Base-by-base conservation (phyloP, 2,329 filamentous ascomycete species). In the Xylariaceae sp. region DNA sequence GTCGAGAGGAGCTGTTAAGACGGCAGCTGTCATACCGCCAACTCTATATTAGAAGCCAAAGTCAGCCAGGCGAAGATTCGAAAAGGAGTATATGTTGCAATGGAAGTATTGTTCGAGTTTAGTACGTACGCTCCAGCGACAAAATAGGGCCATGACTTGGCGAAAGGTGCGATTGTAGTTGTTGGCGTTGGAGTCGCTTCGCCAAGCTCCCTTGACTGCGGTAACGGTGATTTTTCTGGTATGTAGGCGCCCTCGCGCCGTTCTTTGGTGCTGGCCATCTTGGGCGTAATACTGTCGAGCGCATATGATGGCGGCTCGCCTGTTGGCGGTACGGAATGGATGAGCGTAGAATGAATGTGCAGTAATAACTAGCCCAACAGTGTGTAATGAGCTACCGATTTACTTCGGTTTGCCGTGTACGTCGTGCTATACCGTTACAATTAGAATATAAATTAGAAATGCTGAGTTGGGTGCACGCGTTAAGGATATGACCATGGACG, bases 1-100 rank as follows among this genome's bases (percentile, higher is more conserved):
- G 71, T 97, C 94, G 58, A 98, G 88, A 19, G 94, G 94, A 7
- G 92, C 92, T 1, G 94, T 97, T n/a, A 97, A 77, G n/a, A 90
- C 88, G 21, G 94, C 91, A 9, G 94, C 89, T 16, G 91, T 92
- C 88, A 96, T 96, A 66, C 93, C 93, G 66, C 93, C 93, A 49
- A 91, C 77, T 37, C 93, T 96, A 65, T 29, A 62, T 60, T 19
- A 31, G 37, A 66, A 60, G 31, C 33, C 41, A 44, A 36, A 47
- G 58, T 56, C 48, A 56, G 63, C 57, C 37, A 50, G 37, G 61
- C 40, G 28, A 45, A 37, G 9, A 44, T 29, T 47, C 23, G 16
- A 37, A 11, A 31, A 17, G 17, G 40, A 29, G 24, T 28, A 37
- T 40, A 39, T 19, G 39, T 31, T n/a, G n/a, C n/a, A n/a, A n/a